Conservation (phyloP, 768 basidiomycete genomes). For the Russula griseocarnosa region DNA sequence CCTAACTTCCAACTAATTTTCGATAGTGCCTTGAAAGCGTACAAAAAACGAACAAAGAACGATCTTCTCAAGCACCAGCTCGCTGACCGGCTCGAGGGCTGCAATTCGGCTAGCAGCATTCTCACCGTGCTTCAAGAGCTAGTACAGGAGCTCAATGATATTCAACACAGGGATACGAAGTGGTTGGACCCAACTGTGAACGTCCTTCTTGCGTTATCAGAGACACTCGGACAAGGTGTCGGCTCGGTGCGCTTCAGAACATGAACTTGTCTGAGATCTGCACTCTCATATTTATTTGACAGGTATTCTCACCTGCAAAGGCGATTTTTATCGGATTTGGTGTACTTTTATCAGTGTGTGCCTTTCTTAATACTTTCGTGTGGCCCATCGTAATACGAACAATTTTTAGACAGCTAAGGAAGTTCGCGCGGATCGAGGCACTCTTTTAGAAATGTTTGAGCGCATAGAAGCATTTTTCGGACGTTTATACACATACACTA, state of each 20-base stretch:
- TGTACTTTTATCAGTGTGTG: background rate
- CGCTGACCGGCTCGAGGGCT: too few relatives aligned
- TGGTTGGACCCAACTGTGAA: background rate
- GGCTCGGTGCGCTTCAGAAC: background rate
- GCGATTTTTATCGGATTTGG: background rate
- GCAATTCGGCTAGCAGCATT: too few relatives aligned
- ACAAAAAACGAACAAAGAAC: too few relatives aligned
- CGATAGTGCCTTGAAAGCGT: too few relatives aligned
- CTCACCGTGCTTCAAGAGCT: too few relatives aligned
- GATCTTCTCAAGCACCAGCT: too few relatives aligned
- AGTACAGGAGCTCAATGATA: too few relatives aligned
- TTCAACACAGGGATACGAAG: background rate
- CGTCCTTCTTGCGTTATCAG: background rate
- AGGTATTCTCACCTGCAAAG: background rate
- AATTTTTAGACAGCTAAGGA: background rate
- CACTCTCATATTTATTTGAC: background rate
- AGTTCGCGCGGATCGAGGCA: background rate
- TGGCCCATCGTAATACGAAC: background rate
- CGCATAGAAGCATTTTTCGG: background rate
- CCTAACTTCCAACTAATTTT: too few relatives aligned
- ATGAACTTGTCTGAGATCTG: background rate
- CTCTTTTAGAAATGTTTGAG: background rate
- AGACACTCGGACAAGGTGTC: background rate
- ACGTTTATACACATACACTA: background rate
- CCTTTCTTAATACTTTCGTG: background rate